Evolutionary conservation across 805 yeast species (phyloP), one percentile per base, ranked within the genome.

Genomic region (Blastobotrys parvus): DNA sequence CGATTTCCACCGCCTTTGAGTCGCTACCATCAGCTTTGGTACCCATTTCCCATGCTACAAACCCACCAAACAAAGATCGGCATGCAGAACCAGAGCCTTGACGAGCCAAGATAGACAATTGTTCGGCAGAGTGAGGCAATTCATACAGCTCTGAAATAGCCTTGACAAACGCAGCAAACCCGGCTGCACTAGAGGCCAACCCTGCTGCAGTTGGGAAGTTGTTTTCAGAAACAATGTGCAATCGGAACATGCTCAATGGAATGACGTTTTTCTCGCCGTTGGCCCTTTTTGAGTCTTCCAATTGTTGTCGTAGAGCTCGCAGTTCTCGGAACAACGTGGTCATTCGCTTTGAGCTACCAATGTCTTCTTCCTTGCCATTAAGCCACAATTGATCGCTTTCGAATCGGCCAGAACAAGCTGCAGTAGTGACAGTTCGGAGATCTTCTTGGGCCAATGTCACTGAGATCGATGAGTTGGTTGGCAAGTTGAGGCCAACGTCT

Each of bases 141-240:
- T 84, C 64, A 67, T 82, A 92, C 46, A 92, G 71, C 58, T 74
- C 75, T 15, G 97, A 88, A 57, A 92, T 77, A n/a, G 96, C 85
- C 39, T 77, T 77, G 18, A 90, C 94, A 48, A 92, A 72, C 7
- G 98, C 98, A 29, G 98, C 96, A 64, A 88, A 90, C 0, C 99
- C 99, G 7, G 98, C 97, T 11, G 98, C 98, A 3, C 95, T 83
- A 1, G 96, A 87, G 0, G 98, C 98, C 54, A 92, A 74, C 2
- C 98, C 98, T 4, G 98, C 98, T 25, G 98, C 98, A 20, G 99
- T 92, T 41, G 99, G 99, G 72, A 92, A 92, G 67, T 92, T 92
- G 69, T 92, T 92, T 60, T 87, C 95, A 21, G 94, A 80, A 11
- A 86, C 94, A 53, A 92, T 83, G 55, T 80, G 86, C 45, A 92